Percentiles rank a stretch among this genome's conserved stretches.
These are phyloP conservation scores for Litchi chinensis DNA, from an alignment of 345 rosid genomes.

Conservation along the genomic window DNA sequence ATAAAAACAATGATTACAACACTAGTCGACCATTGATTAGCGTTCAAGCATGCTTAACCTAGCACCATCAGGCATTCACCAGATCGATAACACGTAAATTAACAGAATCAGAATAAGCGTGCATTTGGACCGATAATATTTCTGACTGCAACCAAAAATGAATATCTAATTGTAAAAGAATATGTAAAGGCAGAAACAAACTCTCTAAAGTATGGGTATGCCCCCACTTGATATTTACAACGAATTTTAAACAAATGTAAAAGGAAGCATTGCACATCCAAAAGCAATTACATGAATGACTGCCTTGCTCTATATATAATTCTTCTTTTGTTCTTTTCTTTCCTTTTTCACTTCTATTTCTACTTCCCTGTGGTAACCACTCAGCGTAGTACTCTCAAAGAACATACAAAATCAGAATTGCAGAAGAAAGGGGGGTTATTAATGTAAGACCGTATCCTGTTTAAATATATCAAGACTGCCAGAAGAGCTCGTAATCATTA, in stretches of 20 bases:
- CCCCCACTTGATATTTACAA: constrained; percentile 34
- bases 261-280: constrained; percentile 6
- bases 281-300: constrained; percentile 32
- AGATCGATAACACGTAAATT: too few species aligned
- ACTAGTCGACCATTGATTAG: too few species aligned
- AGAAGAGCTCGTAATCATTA: constrained; percentile 80
- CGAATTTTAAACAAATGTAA: constrained; percentile 6
- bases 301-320: constrained; percentile 25
- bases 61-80: too few species aligned
- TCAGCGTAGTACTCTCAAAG: constrained; percentile 32
- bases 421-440: background rate
- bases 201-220: constrained; percentile 6
- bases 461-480: constrained; percentile 68
- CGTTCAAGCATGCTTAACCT: too few species aligned
- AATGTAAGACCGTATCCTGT: constrained; percentile 19
- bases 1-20: too few species aligned
- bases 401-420: constrained; percentile 24
- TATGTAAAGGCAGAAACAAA: background rate
- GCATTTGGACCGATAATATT: background rate
- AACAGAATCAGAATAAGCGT: background rate
- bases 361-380: constrained; percentile 31
- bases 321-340: constrained; percentile 16
- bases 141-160: background rate
- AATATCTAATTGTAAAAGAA: background rate
- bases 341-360: constrained; percentile 22